Percentiles rank a stretch among this genome's conserved stretches.
phyloP scores from a whole-genome alignment of 2,329 filamentous ascomycete species.

The Talaromyces sp. region DNA sequence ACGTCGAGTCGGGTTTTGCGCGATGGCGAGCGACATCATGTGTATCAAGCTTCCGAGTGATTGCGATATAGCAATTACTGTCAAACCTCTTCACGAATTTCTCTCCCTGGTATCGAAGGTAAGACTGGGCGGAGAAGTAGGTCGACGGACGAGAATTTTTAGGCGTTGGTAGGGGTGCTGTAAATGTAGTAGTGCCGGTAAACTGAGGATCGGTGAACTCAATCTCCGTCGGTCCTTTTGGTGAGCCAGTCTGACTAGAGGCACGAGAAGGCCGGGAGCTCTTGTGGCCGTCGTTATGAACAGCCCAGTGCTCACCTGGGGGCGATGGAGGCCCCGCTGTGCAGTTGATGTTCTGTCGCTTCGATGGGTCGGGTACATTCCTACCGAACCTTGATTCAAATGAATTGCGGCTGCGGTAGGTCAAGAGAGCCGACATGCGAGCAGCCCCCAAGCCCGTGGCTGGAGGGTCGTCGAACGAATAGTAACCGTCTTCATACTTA shows the following conservation, averaged over 20 bases:
- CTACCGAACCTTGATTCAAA: conserved; percentile 94
- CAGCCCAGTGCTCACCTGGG: conserved; percentile 68
- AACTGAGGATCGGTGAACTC: conserved; percentile 63
- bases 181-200: conserved; percentile 57
- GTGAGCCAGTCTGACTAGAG: conserved; percentile 31
- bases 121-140: conserved; percentile 98
- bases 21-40: conserved; percentile 87
- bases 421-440: conserved; percentile 92
- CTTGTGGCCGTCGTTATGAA: conserved; percentile 77
- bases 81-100: conserved; percentile 98
- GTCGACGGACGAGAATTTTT: conserved; percentile 53
- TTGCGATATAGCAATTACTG: conserved; percentile 97
- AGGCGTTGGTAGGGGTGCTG: conserved; percentile 29
- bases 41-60: conserved; percentile 95
- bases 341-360: conserved; percentile 75
- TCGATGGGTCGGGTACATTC: conserved; percentile 81
- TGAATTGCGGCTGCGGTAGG: conserved; percentile 92
- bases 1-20: conserved; percentile 34
- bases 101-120: conserved; percentile 89
- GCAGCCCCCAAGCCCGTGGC: conserved; percentile 83
- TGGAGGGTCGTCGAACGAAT: conserved; percentile 79
- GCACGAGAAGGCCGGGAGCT: conserved; percentile 53
- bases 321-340: conserved; percentile 55
- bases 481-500: conserved; percentile 97
- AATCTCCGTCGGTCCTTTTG: conserved; percentile 25